A percentile compares a stretch with the other conserved stretches of the same genome.
Conservation (phyloP, 2,329 filamentous ascomycete species). For the Davidsoniella neocaledoniae region DNA sequence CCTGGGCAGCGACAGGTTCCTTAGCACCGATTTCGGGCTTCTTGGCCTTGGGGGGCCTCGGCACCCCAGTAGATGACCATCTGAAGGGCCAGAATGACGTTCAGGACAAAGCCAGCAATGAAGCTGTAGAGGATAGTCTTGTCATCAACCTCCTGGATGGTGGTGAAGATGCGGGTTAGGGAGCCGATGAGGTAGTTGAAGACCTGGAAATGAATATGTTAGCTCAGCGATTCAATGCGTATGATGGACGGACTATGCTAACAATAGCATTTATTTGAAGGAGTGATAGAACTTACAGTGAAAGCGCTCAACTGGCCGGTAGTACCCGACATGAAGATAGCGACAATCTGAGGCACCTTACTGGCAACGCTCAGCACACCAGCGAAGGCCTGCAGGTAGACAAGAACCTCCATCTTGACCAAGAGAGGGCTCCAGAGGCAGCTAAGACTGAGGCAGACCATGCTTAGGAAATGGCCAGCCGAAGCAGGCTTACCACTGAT, state of each 20-base stretch:
- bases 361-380: slow-evolving; percentile 70
- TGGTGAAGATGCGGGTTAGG: slow-evolving; percentile 90
- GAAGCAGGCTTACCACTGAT: slow-evolving; percentile 53
- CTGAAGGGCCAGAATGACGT: slow-evolving; percentile 70
- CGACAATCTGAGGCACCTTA: slow-evolving; percentile 84
- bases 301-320: slow-evolving; percentile 96
- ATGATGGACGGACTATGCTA: not conserved
- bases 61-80: slow-evolving; percentile 96
- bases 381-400: slow-evolving; percentile 67
- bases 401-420: slow-evolving; percentile 49
- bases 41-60: slow-evolving; percentile 26
- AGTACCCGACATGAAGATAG: slow-evolving; percentile 68
- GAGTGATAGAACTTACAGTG: slow-evolving; percentile 46
- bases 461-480: slow-evolving; percentile 61
- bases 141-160: slow-evolving; percentile 91
- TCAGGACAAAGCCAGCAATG: slow-evolving; percentile 78
- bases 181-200: slow-evolving; percentile 96
- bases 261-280: slow-evolving; percentile 6
- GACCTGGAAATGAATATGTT: slow-evolving; percentile 39
- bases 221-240: not conserved
- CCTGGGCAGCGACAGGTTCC: slow-evolving; percentile 13
- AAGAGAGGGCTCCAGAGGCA: slow-evolving; percentile 47
- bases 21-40: slow-evolving; percentile 16
- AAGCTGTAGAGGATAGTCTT: slow-evolving; percentile 92
- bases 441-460: slow-evolving; percentile 37